phyloP scores from a whole-genome alignment of 2,329 filamentous ascomycete species.

The Fusarium pseudograminearum region DNA sequence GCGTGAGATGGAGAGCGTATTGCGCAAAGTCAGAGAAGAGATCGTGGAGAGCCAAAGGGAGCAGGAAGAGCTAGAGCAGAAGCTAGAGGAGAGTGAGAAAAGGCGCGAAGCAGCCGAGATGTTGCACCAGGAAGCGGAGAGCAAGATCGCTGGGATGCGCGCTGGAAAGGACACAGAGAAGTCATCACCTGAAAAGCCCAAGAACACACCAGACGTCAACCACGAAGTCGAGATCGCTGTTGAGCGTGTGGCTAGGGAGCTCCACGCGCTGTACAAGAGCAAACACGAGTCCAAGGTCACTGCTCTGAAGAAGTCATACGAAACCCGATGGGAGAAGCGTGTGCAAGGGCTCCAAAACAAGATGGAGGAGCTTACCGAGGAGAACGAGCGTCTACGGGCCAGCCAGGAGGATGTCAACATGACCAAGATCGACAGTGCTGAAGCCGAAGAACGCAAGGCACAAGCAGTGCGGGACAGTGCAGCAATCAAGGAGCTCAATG shows the following conservation, averaged over 20 bases:
- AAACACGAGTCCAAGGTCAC: slow-evolving; percentile 98
- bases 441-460: slow-evolving; percentile 63
- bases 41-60: slow-evolving; percentile 83
- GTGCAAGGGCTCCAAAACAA: slow-evolving; percentile 80
- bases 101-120: slow-evolving; percentile 79
- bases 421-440: slow-evolving; percentile 64
- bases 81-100: slow-evolving; percentile 82
- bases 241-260: slow-evolving; percentile 91
- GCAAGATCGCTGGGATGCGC: slow-evolving; percentile 79
- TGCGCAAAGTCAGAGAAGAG: slow-evolving; percentile 84
- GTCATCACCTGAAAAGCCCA: slow-evolving; percentile 55
- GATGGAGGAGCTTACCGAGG: slow-evolving; percentile 75
- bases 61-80: slow-evolving; percentile 79
- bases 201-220: slow-evolving; percentile 51
- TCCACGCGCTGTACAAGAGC: slow-evolving; percentile 93
- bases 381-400: slow-evolving; percentile 79
- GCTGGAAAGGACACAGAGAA: slow-evolving; percentile 65
- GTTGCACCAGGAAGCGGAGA: slow-evolving; percentile 80
- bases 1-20: slow-evolving; percentile 84
- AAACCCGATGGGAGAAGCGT: slow-evolving; percentile 89
- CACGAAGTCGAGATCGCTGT: slow-evolving; percentile 85
- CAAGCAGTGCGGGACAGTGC: slow-evolving; percentile 74
- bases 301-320: slow-evolving; percentile 86
- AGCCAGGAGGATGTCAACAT: slow-evolving; percentile 75
- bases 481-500: slow-evolving; percentile 76